phyloP scores from a whole-genome alignment of 2,329 filamentous ascomycete genomes.

The Diaporthe longicolla region DNA sequence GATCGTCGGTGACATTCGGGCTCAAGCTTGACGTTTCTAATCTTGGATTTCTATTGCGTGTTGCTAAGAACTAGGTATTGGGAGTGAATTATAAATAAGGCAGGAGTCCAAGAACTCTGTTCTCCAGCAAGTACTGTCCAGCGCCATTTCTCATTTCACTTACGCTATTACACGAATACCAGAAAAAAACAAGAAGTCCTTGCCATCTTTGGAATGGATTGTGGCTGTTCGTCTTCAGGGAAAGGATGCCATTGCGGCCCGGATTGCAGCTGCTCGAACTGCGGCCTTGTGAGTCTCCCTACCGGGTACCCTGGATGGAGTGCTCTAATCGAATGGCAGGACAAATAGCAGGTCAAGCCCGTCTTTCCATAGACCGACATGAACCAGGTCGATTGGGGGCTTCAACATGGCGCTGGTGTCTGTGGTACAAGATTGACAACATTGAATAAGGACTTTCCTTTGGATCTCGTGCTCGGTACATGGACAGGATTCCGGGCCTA shows the following conservation, averaged over 20 bases:
- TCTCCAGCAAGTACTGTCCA: too few species aligned
- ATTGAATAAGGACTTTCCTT: background rate
- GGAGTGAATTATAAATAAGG: constrained; percentile 2
- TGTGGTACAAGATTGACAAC: background rate
- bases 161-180: background rate
- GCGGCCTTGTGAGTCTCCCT: background rate
- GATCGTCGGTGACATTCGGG: background rate
- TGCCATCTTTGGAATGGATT: background rate
- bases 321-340: background rate
- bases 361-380: background rate
- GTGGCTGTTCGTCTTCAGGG: constrained; percentile 11
- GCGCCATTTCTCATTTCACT: too few species aligned
- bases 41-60: too few species aligned
- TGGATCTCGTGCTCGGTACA: background rate
- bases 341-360: background rate
- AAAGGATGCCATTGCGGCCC: constrained; percentile 7
- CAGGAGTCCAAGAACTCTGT: too few species aligned
- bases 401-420: background rate
- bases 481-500: background rate
- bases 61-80: background rate
- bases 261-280: constrained; percentile 10
- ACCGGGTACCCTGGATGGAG: background rate
- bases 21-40: background rate
- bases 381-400: background rate
- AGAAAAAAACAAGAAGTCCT: too few species aligned